Evolutionary conservation across 2,329 filamentous ascomycete genomes (phyloP).

Genomic region (Lizonia empirigonia): DNA sequence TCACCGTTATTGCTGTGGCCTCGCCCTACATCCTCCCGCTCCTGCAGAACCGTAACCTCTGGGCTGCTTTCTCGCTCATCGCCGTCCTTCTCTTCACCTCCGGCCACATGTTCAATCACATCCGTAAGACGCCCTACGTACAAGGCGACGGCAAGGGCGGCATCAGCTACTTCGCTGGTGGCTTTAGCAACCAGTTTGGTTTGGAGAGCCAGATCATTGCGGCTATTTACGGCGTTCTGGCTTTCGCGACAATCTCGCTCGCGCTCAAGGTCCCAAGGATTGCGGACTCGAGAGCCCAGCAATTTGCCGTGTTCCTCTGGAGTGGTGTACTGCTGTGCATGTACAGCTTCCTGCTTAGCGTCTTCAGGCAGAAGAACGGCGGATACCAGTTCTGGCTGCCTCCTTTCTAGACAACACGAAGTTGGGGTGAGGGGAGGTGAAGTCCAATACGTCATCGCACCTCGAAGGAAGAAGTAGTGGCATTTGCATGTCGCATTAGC

Average conservation of each 20-base stretch:
- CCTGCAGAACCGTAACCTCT: constrained; percentile 88
- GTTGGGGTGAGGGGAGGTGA: neutral
- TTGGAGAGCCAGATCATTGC: constrained; percentile 95
- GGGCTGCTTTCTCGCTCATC: constrained; percentile 89
- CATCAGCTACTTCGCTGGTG: constrained; percentile 85
- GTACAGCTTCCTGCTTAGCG: constrained; percentile 92
- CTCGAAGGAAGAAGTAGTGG: neutral
- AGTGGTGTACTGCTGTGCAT: constrained; percentile 75
- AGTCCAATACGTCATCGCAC: neutral
- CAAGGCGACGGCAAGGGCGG: constrained; percentile 82
- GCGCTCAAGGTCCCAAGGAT: constrained; percentile 93
- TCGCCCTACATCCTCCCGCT: constrained; percentile 81
- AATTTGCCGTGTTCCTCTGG: constrained; percentile 82
- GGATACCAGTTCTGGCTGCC: constrained; percentile 95
- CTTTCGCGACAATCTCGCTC: constrained; percentile 89
- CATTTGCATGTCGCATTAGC: neutral
- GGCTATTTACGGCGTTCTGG: constrained; percentile 80
- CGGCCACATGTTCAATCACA: constrained; percentile 99
- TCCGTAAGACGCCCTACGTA: constrained; percentile 93
- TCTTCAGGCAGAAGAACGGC: constrained; percentile 93
- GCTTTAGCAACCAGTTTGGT: constrained; percentile 93
- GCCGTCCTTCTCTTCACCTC: constrained; percentile 90
- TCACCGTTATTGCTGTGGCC: constrained; percentile 72
- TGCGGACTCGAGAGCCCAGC: constrained; percentile 74
- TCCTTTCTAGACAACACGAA: constrained; percentile 66